Evolutionary conservation across 1,284 basidiomycete genomes (phyloP).

Genomic region (Sanghuangporus sanghuang): DNA sequence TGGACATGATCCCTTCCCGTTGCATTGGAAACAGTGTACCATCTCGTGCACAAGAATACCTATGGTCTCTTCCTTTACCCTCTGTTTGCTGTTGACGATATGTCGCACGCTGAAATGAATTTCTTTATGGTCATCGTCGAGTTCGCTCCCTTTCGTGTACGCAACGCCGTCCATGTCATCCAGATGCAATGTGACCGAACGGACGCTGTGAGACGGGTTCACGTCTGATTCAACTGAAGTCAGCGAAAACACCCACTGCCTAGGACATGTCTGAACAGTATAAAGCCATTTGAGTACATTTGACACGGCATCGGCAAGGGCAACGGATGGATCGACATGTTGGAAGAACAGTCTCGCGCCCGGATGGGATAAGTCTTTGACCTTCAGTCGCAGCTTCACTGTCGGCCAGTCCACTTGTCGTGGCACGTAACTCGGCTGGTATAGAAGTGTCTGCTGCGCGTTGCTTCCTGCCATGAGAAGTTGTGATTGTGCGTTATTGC

Average conservation of each 20-base stretch:
- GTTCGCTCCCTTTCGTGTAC: conserved; percentile 45
- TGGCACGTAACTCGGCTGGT: conserved; percentile 1
- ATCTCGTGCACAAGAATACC: conserved; percentile 66
- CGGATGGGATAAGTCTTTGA: conserved; percentile 55
- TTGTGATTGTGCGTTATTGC: not conserved
- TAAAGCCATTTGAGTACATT: conserved; percentile 57
- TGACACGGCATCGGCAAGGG: conserved; percentile 46
- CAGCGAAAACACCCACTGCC: conserved; percentile 38
- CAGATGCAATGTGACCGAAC: conserved; percentile 12
- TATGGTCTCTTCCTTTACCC: conserved; percentile 52
- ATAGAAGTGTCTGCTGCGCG: not conserved
- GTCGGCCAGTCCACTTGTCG: conserved; percentile 37
- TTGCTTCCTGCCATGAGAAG: not conserved
- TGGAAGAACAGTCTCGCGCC: conserved; percentile 54
- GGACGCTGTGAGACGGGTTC: conserved; percentile 8
- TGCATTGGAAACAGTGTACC: conserved; percentile 71
- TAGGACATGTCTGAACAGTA: conserved; percentile 49
- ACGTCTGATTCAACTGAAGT: not conserved
- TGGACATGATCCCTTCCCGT: conserved; percentile 53
- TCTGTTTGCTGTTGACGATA: conserved; percentile 38
- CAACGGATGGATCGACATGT: conserved; percentile 40
- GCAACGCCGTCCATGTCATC: conserved; percentile 57
- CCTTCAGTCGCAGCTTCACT: conserved; percentile 49
- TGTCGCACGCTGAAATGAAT: conserved; percentile 66
- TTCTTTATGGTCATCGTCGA: conserved; percentile 50